Evolutionary conservation across 345 rosid species (phyloP).

Genomic region (Melaleuca quinquenervia): DNA sequence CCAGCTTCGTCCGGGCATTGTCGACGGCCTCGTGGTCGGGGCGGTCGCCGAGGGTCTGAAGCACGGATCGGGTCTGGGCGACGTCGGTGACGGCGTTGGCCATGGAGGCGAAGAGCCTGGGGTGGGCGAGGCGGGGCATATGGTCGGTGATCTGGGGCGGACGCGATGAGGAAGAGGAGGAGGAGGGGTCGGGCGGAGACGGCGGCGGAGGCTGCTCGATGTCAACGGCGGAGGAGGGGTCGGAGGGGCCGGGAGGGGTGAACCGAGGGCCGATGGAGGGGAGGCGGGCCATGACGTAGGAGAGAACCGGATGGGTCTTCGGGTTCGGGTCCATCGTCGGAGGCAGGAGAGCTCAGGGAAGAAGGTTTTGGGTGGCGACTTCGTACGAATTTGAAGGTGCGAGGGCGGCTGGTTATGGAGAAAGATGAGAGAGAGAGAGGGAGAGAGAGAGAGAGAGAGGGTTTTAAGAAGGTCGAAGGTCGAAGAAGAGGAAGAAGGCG

Average conservation of each 20-base stretch:
- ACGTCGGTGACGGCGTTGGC: conserved; percentile 61
- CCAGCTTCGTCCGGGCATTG: conserved; percentile 44
- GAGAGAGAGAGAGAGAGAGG: background rate
- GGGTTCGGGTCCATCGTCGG: conserved; percentile 66
- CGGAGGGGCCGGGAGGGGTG: background rate
- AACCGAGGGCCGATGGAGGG: conserved; percentile 49
- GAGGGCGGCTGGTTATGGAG: background rate
- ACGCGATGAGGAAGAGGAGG: background rate
- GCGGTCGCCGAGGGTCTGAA: conserved; percentile 73
- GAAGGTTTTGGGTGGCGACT: background rate
- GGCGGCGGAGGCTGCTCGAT: conserved; percentile 28
- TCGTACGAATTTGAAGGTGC: background rate
- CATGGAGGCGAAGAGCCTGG: conserved; percentile 67
- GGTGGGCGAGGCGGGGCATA: conserved; percentile 62
- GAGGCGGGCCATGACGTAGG: conserved; percentile 67
- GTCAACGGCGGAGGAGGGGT: conserved; percentile 17
- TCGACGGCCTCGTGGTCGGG: conserved; percentile 94
- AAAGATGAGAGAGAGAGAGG: background rate
- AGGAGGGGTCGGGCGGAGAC: conserved; percentile 3
- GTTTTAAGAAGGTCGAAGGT: background rate
- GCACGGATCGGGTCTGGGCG: conserved; percentile 70
- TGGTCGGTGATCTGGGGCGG: conserved; percentile 20
- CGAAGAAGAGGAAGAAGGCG: background rate
- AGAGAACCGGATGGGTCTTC: conserved; percentile 61
- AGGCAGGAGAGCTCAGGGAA: background rate